phyloP scores from a whole-genome alignment of 2,329 filamentous ascomycete genomes.

The Neoarthrinium moseri region DNA sequence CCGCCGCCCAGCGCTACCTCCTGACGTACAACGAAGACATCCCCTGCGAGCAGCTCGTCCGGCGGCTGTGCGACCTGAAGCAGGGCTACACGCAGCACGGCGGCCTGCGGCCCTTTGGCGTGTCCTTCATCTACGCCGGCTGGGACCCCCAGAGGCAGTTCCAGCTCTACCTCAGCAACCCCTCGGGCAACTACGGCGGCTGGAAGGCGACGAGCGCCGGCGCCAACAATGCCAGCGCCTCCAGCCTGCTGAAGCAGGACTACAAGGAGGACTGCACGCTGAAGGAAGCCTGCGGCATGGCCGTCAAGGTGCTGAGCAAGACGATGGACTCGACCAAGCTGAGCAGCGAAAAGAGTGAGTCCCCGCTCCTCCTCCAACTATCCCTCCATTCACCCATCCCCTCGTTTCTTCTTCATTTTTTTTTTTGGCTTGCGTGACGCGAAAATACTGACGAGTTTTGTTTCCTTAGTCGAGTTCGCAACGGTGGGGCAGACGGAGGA shows the following conservation, averaged over 20 bases:
- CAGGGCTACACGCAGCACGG: conserved; percentile 99
- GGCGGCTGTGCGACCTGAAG: conserved; percentile 94
- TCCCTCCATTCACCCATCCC: neutral
- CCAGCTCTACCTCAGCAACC: conserved; percentile 98
- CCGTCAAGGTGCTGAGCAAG: conserved; percentile 98
- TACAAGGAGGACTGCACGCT: conserved; percentile 98
- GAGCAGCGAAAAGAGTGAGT: conserved; percentile 97
- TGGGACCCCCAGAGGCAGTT: conserved; percentile 96
- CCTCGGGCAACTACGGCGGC: conserved; percentile 96
- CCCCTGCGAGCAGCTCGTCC: conserved; percentile 96
- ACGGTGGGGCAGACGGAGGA: conserved; percentile 94
- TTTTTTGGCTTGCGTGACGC: neutral
- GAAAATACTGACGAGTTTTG: conserved; percentile 24
- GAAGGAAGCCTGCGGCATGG: conserved; percentile 94
- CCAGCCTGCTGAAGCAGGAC: conserved; percentile 97
- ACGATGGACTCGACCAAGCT: conserved; percentile 99
- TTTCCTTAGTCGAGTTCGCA: conserved; percentile 81
- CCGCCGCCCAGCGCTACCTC: conserved; percentile 95
- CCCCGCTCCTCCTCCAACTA: neutral
- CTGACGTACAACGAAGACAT: conserved; percentile 99
- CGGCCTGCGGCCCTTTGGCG: conserved; percentile 95
- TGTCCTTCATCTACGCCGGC: conserved; percentile 98
- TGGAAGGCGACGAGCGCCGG: conserved; percentile 99
- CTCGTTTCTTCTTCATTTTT: conserved; percentile 4
- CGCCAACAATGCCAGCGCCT: conserved; percentile 96